A percentile compares a stretch with the other conserved stretches of the same genome.
Conservation (phyloP, 768 basidiomycete genomes). For the Naganishia friedmannii region DNA sequence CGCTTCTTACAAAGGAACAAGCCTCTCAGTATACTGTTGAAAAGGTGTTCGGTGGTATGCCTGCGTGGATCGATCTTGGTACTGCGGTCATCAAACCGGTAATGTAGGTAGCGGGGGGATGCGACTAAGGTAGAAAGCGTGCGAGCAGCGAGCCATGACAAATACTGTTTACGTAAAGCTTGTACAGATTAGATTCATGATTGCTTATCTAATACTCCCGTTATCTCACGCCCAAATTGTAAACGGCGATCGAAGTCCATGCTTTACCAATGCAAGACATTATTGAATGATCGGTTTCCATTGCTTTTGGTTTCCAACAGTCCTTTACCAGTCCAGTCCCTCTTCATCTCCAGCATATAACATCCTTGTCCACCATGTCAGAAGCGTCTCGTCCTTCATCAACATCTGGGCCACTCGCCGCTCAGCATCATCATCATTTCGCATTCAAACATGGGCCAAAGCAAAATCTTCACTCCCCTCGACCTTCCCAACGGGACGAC, state of each 20-base stretch:
- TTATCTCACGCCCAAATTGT: too few species aligned
- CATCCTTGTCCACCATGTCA: too few species aligned
- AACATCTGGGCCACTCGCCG: too few species aligned
- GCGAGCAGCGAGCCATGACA: neutral
- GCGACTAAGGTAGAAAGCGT: too few species aligned
- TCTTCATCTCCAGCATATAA: too few species aligned
- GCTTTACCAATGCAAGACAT: too few species aligned
- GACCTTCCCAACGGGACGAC: neutral
- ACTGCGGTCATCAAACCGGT: neutral
- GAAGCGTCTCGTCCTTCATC: too few species aligned
- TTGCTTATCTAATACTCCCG: too few species aligned
- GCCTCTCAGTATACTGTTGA: constrained; percentile 14
- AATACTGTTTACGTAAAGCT: neutral
- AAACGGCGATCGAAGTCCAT: too few species aligned
- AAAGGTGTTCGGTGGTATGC: constrained; percentile 23
- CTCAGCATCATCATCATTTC: neutral
- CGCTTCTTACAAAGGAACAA: constrained; percentile 6
- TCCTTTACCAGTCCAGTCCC: too few species aligned
- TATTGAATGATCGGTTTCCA: too few species aligned
- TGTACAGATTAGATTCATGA: neutral
- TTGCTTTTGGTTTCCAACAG: too few species aligned
- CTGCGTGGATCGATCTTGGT: constrained; percentile 23
- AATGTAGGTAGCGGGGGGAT: neutral
- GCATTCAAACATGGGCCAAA: neutral
- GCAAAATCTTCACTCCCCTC: constrained; percentile 1